A percentile compares a stretch with the other conserved stretches of the same genome.
These are phyloP conservation scores for Aplosporella prunicola DNA, from an alignment of 2,329 filamentous ascomycete species.

Conservation along the genomic window DNA sequence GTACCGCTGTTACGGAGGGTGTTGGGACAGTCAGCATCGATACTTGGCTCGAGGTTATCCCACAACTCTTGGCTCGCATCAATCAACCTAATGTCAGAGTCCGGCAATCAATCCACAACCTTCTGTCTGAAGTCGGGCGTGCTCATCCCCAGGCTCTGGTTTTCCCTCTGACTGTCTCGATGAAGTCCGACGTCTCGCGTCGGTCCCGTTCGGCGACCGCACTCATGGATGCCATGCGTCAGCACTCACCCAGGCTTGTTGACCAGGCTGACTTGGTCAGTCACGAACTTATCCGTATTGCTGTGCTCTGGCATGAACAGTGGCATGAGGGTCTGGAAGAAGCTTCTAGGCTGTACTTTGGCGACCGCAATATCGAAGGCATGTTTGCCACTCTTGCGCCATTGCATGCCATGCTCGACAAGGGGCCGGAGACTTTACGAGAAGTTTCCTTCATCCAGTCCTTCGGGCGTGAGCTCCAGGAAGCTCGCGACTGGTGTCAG, in stretches of 20 bases:
- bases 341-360: constrained; percentile 92
- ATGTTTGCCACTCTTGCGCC: constrained; percentile 91
- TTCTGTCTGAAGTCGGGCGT: constrained; percentile 85
- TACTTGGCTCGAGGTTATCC: constrained; percentile 97
- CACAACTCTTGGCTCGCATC: constrained; percentile 92
- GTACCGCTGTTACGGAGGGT: constrained; percentile 77
- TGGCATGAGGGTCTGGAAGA: constrained; percentile 99
- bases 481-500: constrained; percentile 92
- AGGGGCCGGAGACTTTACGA: constrained; percentile 80
- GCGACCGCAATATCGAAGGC: constrained; percentile 91
- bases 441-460: constrained; percentile 97
- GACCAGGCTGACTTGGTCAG: constrained; percentile 94
- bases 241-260: constrained; percentile 84
- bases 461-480: constrained; percentile 88
- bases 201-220: constrained; percentile 79
- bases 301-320: constrained; percentile 95
- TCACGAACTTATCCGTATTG: constrained; percentile 91
- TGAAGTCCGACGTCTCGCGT: constrained; percentile 84
- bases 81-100: constrained; percentile 89
- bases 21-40: constrained; percentile 89
- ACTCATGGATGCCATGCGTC: constrained; percentile 97
- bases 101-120: constrained; percentile 79
- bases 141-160: constrained; percentile 93
- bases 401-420: constrained; percentile 82
- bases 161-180: constrained; percentile 92